Evolutionary conservation across 495 filamentous ascomycete species (phyloP).

Genomic region (Evernia prunastri): DNA sequence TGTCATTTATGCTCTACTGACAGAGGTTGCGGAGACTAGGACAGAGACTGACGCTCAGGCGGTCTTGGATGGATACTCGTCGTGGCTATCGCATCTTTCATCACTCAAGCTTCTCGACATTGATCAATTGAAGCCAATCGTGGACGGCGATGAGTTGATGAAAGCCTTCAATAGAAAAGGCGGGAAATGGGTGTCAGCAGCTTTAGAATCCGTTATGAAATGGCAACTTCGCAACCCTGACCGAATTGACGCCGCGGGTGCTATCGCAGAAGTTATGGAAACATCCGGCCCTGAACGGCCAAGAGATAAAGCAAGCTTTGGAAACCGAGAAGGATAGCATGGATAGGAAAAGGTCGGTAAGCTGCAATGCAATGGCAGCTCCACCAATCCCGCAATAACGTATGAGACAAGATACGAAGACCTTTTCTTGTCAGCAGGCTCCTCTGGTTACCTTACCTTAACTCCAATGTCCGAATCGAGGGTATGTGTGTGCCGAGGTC

Average conservation of each 20-base stretch:
- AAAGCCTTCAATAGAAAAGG: slow-evolving; percentile 52
- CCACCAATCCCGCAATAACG: neutral
- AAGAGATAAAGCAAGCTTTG: neutral
- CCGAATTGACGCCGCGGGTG: slow-evolving; percentile 50
- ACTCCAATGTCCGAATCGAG: no score
- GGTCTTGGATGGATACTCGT: slow-evolving; percentile 41
- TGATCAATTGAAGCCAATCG: slow-evolving; percentile 48
- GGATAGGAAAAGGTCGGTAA: neutral
- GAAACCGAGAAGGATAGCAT: neutral
- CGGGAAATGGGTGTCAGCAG: slow-evolving; percentile 73
- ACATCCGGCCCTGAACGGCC: neutral
- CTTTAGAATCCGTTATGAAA: slow-evolving; percentile 62
- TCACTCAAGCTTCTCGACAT: slow-evolving; percentile 39
- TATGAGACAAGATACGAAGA: neutral
- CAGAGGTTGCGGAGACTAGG: slow-evolving; percentile 49
- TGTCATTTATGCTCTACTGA: slow-evolving; percentile 61
- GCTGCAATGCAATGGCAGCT: neutral
- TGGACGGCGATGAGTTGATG: slow-evolving; percentile 61
- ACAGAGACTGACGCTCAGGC: slow-evolving; percentile 4
- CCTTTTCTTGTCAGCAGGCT: neutral
- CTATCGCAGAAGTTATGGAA: slow-evolving; percentile 55
- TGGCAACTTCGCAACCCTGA: slow-evolving; percentile 84
- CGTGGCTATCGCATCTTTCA: slow-evolving; percentile 41
- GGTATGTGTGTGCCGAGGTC: no score
- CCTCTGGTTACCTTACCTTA: no score